Base-by-base conservation (phyloP, 305 asterid species). In the Rubia tinctorum region DNA sequence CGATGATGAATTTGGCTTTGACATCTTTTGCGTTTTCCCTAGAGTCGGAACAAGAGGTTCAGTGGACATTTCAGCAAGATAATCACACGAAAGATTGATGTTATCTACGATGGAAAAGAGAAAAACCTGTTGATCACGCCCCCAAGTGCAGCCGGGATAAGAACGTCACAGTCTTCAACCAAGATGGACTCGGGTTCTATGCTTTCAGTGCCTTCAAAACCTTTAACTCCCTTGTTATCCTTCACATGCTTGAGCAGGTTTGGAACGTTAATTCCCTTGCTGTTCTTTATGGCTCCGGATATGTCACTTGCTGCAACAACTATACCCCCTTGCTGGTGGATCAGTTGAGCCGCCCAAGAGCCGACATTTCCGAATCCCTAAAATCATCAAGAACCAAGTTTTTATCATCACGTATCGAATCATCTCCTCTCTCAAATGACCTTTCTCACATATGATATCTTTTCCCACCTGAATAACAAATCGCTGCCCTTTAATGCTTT, bases 301-400 rank as follows among this genome's bases (percentile, higher is more conserved):
- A 92, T 60, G 74, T 92, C 98, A 59, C 96, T 92, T 6, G 81
- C 97, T 2, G 94, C 98, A 5, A 90, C 86, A 10, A 92, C 51
- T 73, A 77, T 87, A 11, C 93, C 92, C 3, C 98, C 97, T 42
- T 79, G 83, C 73, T 89, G 86, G 71, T 84, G 82, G 22, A 92
- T 85, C 13, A 90, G 89, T n/a, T 78, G 87, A 44, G 98, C 97
- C 25, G 98, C 98, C 98, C 98, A 90, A 7, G 98, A 89, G 7
- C 98, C 98, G 15, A 92, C 98, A 66, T 92, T 92, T 15, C 98
- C 98, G 1, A 92, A 92, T 58, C 98, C 97, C 95, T 92, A 82
- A 15, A 0, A 65, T 42, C 56, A 65, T 42, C 56, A 72, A 47
- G 40, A 58, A 7, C n/a, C 17, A 15, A 72, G 59, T n/a, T 74